phyloP scores from a whole-genome alignment of 805 yeast genomes.

The Nakazawaea wyomingensis region DNA sequence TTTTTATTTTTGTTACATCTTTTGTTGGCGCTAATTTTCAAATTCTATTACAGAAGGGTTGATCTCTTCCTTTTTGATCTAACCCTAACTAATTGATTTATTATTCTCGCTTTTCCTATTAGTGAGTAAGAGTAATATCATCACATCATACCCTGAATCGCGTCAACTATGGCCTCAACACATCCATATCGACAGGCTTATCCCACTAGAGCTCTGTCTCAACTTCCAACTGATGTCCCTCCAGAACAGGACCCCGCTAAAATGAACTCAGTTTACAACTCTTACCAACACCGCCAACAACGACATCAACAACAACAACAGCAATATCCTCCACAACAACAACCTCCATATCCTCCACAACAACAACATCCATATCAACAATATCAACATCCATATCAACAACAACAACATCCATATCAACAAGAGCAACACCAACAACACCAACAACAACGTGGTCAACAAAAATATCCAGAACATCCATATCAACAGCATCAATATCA shows the following conservation, averaged over 20 bases:
- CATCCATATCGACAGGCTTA: slow-evolving; percentile 12
- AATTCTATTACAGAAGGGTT: too few relatives aligned
- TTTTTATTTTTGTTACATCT: too few relatives aligned
- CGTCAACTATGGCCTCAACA: slow-evolving; percentile 5
- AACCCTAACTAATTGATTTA: too few relatives aligned
- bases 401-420: neutral
- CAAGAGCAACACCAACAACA: neutral
- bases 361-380: too few relatives aligned
- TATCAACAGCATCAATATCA: too few relatives aligned
- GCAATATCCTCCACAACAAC: neutral
- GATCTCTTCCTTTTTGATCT: too few relatives aligned
- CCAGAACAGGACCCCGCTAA: neutral
- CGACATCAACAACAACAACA: slow-evolving; percentile 1
- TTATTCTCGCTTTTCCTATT: neutral
- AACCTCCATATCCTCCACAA: neutral
- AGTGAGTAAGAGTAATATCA: too few relatives aligned
- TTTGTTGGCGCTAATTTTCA: too few relatives aligned
- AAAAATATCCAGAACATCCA: neutral
- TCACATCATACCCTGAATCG: too few relatives aligned
- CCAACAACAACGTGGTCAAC: neutral
- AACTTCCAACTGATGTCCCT: neutral
- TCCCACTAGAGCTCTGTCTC: neutral
- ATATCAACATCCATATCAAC: slow-evolving; percentile 9
- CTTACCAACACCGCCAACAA: neutral
- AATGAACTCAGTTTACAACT: neutral